Base-by-base conservation (phyloP, 495 filamentous ascomycete genomes). In the Xylaria scruposa region DNA sequence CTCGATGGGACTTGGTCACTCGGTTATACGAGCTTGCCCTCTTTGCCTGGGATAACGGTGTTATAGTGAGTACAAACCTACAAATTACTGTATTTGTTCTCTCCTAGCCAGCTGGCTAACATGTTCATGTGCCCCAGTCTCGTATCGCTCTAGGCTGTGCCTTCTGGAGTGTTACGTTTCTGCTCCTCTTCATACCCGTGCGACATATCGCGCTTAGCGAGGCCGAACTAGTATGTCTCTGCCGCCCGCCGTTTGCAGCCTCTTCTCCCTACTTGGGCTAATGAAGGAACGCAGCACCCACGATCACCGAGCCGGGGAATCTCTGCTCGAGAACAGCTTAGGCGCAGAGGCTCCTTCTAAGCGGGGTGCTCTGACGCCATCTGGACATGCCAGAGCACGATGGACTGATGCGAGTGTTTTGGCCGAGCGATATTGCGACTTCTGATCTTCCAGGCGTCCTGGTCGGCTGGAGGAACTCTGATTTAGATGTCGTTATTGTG, bases 21-120 rank as follows among this genome's bases (percentile, higher is more conserved):
- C 91, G 94, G 74, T 88, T 97, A 68, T 95, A 97, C 90, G 95
- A 98, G 82, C 88, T 99, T 76, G 93, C 93, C 66, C 93, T 96
- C 67, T 99, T 98, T 81, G 96, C 97, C 74, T 97, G 94, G 95
- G 93, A 97, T 81, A 93, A 97, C 93, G 94, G 95, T 78, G 96
- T 99, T 77, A 93, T 99, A 78, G 95, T 97, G 84, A 83, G 94
- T 85, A 68, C 21, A 44, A 42, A 21, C 42, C 56, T 33, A 6
- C 17, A 40, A 31, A 58, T 15, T 54, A 7, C 54, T 47, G 17
- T 67, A 33, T 46, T 72, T 10, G 73, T 60, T 38, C 56, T 19
- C 15, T 12, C 24, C 12, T 70, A 40, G 29, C 5, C n/a, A 19
- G 21, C 54, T 67, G 24, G 54, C 73, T 63, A 24, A 29, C 42